These are phyloP conservation scores for Quercus agrifolia DNA, from an alignment of 306 rosid species.

Conservation along the genomic window DNA sequence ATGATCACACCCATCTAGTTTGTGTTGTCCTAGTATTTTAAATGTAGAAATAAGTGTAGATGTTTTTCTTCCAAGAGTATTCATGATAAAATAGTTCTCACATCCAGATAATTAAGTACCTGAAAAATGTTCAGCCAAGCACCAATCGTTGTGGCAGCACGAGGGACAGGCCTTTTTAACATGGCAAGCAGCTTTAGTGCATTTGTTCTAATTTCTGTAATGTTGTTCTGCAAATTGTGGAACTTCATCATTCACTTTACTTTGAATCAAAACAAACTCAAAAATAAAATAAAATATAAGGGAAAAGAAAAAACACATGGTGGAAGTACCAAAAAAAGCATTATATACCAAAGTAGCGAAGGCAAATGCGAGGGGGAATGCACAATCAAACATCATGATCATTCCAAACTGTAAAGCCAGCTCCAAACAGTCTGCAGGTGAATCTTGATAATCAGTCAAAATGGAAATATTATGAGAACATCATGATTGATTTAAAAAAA, in stretches of 20 bases:
- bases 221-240: slow-evolving; percentile 61
- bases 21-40: neutral
- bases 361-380: slow-evolving; percentile 90
- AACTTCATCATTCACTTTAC: slow-evolving; percentile 15
- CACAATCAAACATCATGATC: slow-evolving; percentile 97
- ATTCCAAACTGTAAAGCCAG: slow-evolving; percentile 95
- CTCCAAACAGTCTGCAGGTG: slow-evolving; percentile 83
- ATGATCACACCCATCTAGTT: neutral
- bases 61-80: neutral
- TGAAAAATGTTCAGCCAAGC: slow-evolving; percentile 98
- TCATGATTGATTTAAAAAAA: slow-evolving; percentile 7
- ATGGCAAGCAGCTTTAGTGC: slow-evolving; percentile 88
- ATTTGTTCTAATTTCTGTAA: slow-evolving; percentile 91
- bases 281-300: neutral
- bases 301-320: neutral
- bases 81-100: neutral
- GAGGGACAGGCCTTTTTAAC: slow-evolving; percentile 82
- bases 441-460: slow-evolving; percentile 14
- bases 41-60: neutral
- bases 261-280: slow-evolving; percentile 11
- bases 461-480: neutral
- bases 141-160: slow-evolving; percentile 79
- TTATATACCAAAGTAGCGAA: slow-evolving; percentile 73
- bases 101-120: slow-evolving; percentile 37
- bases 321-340: slow-evolving; percentile 9